Base-by-base conservation (phyloP, 139 green algal genomes). In the Picochlorum sp. region DNA sequence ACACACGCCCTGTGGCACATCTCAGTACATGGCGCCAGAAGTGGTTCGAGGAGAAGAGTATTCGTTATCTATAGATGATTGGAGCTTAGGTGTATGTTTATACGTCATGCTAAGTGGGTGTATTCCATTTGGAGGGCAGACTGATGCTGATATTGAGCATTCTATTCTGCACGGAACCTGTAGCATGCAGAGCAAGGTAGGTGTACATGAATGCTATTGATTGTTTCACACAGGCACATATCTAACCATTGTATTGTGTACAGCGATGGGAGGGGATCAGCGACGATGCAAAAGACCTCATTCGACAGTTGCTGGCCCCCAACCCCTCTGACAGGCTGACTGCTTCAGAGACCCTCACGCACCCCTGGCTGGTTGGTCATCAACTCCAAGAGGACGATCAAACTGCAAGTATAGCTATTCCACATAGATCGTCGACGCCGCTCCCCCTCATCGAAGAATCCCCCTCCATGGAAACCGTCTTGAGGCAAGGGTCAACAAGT, bases 81-180 rank as follows among this genome's bases (percentile, higher is more conserved):
- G 90, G 90, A 86, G 70, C 58, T 74, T 92, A 46, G 90, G 90
- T 6, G 87, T 95, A 10, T 90, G 95, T 37, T 76, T 96, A 20
- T 95, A 94, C 84, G 92, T 95, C 41, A 77, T 96, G 45, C 78
- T 96, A 23, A 87, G 77, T 1, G 90, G 90, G 1, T 74, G 89
- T 41, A 82, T 88, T 16, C 89, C 90, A 8, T 96, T 96, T 74
- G 92, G 83, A 78, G 89, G 84, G 16, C 83, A 89, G 64, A 92
- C 76, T 49, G 63, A 78, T 45, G 70, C 79, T 44, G 71, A 77
- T 32, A 82, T 87, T 47, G 78, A 82, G 49, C 74, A 76, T 65
- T 83, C 82, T 65, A 79, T 85, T 7, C 63, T 41, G 73, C 14
- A 69, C 72, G 5, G 68, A 59, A 21, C 34, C 34, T 41, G 34